A percentile compares a stretch with the other conserved stretches of the same genome.
Evolutionary conservation across 2,329 filamentous ascomycete genomes (phyloP).

Genomic region (Phyllosticta citriasiana): DNA sequence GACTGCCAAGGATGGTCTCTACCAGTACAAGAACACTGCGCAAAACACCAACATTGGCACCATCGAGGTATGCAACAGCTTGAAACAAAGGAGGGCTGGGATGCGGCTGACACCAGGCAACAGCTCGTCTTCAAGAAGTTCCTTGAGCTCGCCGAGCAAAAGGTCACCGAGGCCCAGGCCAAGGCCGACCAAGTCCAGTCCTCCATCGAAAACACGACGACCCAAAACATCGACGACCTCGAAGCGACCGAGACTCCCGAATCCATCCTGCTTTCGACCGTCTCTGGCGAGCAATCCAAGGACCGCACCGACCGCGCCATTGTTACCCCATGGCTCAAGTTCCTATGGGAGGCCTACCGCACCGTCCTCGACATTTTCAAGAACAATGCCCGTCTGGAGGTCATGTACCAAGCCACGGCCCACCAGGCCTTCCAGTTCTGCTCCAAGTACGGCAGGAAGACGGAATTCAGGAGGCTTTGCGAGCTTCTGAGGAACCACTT

Average conservation of each 20-base stretch:
- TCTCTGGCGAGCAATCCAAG: conserved; percentile 93
- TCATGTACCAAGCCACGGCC: conserved; percentile 96
- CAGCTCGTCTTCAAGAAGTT: conserved; percentile 86
- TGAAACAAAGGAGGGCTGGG: neutral
- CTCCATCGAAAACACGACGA: conserved; percentile 64
- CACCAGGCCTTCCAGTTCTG: conserved; percentile 99
- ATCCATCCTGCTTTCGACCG: conserved; percentile 93
- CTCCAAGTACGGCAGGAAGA: conserved; percentile 96
- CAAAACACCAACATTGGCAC: conserved; percentile 98
- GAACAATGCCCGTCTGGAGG: conserved; percentile 95
- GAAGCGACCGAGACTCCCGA: conserved; percentile 97
- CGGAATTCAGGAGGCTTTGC: conserved; percentile 95
- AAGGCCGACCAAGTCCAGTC: conserved; percentile 95
- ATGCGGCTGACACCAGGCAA: neutral
- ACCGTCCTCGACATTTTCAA: conserved; percentile 97
- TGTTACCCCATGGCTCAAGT: conserved; percentile 98
- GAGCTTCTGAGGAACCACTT: conserved; percentile 97
- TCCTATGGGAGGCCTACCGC: conserved; percentile 98
- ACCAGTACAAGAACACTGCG: conserved; percentile 99
- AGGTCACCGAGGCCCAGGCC: conserved; percentile 89
- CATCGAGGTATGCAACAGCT: conserved; percentile 60
- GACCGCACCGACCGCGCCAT: conserved; percentile 97
- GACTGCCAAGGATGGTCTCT: conserved; percentile 94
- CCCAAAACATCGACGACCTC: conserved; percentile 79
- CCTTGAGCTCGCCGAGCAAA: conserved; percentile 91